Percentiles rank a stretch among this genome's conserved stretches.
Conservation (phyloP, 2,329 filamentous ascomycete species). For the Davidsoniella neocaledoniae region DNA sequence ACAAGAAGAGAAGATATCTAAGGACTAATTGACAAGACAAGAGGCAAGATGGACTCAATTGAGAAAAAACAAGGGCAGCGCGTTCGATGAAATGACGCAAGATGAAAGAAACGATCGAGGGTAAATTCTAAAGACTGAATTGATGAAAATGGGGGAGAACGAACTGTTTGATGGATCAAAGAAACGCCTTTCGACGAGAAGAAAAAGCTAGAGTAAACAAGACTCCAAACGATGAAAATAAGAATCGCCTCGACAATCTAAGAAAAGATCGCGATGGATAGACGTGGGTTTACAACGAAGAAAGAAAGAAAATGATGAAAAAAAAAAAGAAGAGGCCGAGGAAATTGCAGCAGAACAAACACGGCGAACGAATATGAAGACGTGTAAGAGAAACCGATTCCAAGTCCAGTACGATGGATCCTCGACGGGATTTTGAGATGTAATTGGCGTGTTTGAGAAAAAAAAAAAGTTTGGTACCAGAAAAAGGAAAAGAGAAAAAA, state of each 20-base stretch:
- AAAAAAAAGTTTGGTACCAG: not conserved
- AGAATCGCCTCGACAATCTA: too few species aligned
- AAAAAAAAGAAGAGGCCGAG: not conserved
- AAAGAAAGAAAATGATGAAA: not conserved
- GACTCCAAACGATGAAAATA: not conserved
- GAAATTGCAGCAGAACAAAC: not conserved
- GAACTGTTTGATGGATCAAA: conserved; percentile 10
- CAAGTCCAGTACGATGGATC: too few species aligned
- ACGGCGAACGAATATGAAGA: not conserved
- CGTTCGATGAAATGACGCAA: not conserved
- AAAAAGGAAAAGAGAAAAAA: not conserved
- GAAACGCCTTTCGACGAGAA: not conserved
- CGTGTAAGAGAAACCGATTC: not conserved
- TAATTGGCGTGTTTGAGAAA: not conserved
- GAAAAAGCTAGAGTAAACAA: too few species aligned
- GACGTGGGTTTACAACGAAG: not conserved
- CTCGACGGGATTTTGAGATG: too few species aligned
- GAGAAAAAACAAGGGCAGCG: conserved; percentile 4
- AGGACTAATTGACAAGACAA: not conserved
- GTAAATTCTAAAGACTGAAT: not conserved
- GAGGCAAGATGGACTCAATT: not conserved
- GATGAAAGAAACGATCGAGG: conserved; percentile 7
- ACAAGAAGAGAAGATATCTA: not conserved
- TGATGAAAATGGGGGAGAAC: conserved; percentile 7
- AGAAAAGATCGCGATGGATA: not conserved